Evolutionary conservation across 345 rosid species (phyloP).

Genomic region (Rhodamnia argentea): DNA sequence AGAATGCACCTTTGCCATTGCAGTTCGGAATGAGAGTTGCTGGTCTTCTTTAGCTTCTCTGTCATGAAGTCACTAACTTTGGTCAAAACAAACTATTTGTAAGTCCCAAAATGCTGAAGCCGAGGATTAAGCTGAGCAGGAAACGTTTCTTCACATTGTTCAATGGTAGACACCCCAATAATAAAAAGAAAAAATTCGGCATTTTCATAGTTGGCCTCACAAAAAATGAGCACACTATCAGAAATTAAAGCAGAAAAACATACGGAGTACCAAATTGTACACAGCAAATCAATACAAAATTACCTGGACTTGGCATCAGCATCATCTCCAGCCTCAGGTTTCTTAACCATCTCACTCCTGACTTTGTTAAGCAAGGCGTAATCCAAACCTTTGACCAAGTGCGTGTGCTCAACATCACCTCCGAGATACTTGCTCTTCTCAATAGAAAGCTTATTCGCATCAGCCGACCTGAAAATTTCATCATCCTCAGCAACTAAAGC

Average conservation of each 20-base stretch:
- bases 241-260: not conserved
- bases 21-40: conserved; percentile 72
- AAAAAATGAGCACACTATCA: not conserved
- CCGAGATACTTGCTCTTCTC: conserved; percentile 99
- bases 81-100: not conserved
- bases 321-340: conserved; percentile 68
- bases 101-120: not conserved
- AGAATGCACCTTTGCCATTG: conserved; percentile 61
- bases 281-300: not conserved
- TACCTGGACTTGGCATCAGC: conserved; percentile 59
- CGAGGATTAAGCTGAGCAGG: not conserved
- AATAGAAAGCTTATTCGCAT: conserved; percentile 73
- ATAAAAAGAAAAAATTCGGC: not conserved
- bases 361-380: conserved; percentile 86
- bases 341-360: conserved; percentile 88
- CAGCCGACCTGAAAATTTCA: conserved; percentile 40
- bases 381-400: conserved; percentile 97
- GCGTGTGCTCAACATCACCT: conserved; percentile 98
- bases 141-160: not conserved
- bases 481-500: not conserved
- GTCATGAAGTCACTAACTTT: not conserved
- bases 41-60: conserved; percentile 71
- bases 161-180: not conserved
- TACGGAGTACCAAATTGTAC: not conserved
- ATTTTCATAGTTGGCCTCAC: not conserved